Evolutionary conservation across 257 asterid species (phyloP), one percentile per base, ranked within the genome.

Genomic region (Gardenia jasminoides): DNA sequence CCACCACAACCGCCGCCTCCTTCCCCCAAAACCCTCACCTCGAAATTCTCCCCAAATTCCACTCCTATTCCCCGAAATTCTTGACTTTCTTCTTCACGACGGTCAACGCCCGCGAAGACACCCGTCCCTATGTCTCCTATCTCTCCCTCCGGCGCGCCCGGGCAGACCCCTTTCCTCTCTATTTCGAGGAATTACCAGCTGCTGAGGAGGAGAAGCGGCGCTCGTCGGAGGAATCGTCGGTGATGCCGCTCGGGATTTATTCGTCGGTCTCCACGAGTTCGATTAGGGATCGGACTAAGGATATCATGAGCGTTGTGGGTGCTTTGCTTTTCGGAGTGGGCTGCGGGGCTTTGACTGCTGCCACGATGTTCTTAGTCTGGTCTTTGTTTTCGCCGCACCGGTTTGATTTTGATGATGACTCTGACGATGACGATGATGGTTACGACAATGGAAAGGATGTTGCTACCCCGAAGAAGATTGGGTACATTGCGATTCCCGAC

Each of bases 281-380:
- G 48, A 84, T 91, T 39, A 89, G 89, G 80, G 92, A 91, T 65
- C 88, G 96, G 20, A 83, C 94, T 44, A 89, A 85, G 82, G 97
- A 91, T 70, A 91, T 93, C 86, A 88, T 93, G 91, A 87, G 93
- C 84, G 91, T 90, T 1, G 92, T 91, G 66, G 92, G 92, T 3
- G 97, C 93, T 16, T 82, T 91, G 88, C 88, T 93, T 24, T 91
- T 91, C 48, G 98, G 96, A 43, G 92, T 93, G 16, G 97, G 94
- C 2, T 91, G 98, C 50, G 98, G 97, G 15, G 97, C 89, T 24
- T 87, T 93, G 31, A 89, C 98, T 15, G 97, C 91, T 0, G 94
- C 96, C 0, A 82, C 88, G 10, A 84, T 93, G 91, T 93, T 90
- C 80, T 81, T 89, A 75, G 26, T 91, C 70, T 90, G 96, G 97